These are phyloP conservation scores for Aspergillus pseudoglaucus DNA, from an alignment of 2,329 filamentous ascomycete species.

Conservation along the genomic window DNA sequence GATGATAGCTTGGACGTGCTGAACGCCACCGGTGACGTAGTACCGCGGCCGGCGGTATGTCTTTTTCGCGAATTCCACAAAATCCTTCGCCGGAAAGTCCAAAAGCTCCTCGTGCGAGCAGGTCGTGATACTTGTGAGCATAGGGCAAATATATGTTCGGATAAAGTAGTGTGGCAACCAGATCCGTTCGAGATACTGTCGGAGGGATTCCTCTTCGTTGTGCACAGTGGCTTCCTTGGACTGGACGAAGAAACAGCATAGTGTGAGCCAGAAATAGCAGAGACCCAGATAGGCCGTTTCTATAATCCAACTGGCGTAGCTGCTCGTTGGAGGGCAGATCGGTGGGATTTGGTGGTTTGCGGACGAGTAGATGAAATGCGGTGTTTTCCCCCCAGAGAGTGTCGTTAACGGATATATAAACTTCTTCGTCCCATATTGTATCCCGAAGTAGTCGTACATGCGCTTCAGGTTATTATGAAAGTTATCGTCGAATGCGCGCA, in stretches of 20 bases:
- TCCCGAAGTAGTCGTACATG: conserved; percentile 51
- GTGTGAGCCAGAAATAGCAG: conserved; percentile 50
- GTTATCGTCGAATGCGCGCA: conserved; percentile 46
- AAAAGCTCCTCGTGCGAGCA: conserved; percentile 18
- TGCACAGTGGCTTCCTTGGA: conserved; percentile 11
- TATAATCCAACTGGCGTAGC: conserved; percentile 35
- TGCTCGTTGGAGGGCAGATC: conserved; percentile 28
- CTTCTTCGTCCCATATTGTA: conserved; percentile 45
- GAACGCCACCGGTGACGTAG: conserved; percentile 14
- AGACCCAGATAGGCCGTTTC: conserved; percentile 42
- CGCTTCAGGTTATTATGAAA: conserved; percentile 52
- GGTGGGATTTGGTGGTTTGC: conserved; percentile 48
- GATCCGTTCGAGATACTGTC: conserved; percentile 47
- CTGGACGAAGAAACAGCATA: conserved; percentile 47
- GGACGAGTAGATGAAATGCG: conserved; percentile 50
- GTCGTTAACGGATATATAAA: conserved; percentile 51
- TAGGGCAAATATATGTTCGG: conserved; percentile 47
- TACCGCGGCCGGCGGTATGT: conserved; percentile 17
- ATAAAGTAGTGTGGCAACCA: conserved; percentile 44
- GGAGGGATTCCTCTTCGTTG: conserved; percentile 38
- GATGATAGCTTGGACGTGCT: conserved; percentile 10
- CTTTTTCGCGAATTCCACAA: conserved; percentile 13
- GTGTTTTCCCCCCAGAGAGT: conserved; percentile 13
- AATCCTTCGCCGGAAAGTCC: conserved; percentile 15
- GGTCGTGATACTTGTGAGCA: conserved; percentile 33